A percentile compares a stretch with the other conserved stretches of the same genome.
Conservation (phyloP, 768 basidiomycete species). For the Mycena chlorophos region DNA sequence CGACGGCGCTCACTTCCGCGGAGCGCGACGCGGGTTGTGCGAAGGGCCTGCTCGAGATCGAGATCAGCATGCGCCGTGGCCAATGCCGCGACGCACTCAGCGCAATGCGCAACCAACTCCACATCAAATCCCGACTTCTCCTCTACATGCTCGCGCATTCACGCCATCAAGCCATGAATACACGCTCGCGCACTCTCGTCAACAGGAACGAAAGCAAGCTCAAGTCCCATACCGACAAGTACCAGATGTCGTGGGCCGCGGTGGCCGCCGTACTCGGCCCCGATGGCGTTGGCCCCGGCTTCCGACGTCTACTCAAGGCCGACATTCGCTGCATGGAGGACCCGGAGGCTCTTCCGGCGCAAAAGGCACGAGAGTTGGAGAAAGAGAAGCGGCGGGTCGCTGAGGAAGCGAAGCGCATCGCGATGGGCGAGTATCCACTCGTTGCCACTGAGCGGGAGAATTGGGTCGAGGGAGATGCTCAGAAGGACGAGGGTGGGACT, state of each 20-base stretch:
- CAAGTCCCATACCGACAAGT: conserved; percentile 1
- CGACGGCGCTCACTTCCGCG: background rate
- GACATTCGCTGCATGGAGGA: conserved; percentile 2
- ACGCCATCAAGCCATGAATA: conserved; percentile 8
- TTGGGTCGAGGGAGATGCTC: no score
- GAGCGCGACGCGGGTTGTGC: background rate
- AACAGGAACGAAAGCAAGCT: conserved; percentile 11
- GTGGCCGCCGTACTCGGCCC: background rate
- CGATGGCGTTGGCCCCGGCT: background rate
- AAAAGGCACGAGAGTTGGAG: background rate
- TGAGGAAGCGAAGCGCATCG: background rate
- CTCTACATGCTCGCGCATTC: background rate
- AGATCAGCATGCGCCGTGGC: conserved; percentile 1
- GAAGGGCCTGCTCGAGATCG: background rate
- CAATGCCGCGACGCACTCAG: conserved; percentile 6
- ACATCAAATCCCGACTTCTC: background rate
- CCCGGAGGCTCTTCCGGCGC: background rate
- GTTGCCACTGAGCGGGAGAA: background rate
- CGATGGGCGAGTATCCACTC: background rate
- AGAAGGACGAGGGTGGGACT: background rate
- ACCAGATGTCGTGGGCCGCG: conserved; percentile 6
- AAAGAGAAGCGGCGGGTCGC: background rate
- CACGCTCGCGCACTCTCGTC: conserved; percentile 5
- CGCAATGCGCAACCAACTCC: conserved; percentile 5
- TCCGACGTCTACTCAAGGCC: background rate